These are phyloP conservation scores for Oryza australiensis DNA, from an alignment of 176 grass and related monocot species.

Conservation along the genomic window DNA sequence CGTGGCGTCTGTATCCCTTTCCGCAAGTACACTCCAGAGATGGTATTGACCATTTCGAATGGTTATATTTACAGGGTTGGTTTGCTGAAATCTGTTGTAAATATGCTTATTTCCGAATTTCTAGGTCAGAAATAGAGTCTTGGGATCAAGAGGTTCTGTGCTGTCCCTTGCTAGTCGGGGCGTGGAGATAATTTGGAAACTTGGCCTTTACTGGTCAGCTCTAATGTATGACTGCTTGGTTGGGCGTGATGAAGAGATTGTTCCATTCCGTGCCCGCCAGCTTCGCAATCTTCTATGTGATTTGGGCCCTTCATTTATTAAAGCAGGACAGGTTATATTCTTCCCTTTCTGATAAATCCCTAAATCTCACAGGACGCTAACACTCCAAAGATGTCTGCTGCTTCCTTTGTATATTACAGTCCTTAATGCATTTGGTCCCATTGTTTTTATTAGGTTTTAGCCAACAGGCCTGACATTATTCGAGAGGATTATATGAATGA, in stretches of 20 bases:
- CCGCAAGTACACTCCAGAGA: constrained; percentile 78
- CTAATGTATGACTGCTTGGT: constrained; percentile 85
- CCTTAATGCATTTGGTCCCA: constrained; percentile 4
- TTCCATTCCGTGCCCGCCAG: constrained; percentile 88
- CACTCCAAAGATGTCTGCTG: background rate
- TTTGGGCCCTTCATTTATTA: constrained; percentile 96
- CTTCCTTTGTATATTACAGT: background rate
- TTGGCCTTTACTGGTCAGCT: constrained; percentile 93
- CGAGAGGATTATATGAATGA: constrained; percentile 99
- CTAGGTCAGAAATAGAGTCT: constrained; percentile 89
- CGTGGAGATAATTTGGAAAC: constrained; percentile 86
- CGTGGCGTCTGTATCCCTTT: constrained; percentile 93
- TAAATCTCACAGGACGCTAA: background rate
- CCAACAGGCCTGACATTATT: constrained; percentile 97
- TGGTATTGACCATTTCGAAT: constrained; percentile 42
- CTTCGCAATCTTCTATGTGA: constrained; percentile 94
- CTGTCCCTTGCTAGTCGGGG: constrained; percentile 83
- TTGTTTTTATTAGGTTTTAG: constrained; percentile 70
- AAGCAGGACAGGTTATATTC: constrained; percentile 87
- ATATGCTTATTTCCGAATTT: constrained; percentile 25
- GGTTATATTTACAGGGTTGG: constrained; percentile 12
- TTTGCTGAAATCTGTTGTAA: constrained; percentile 17
- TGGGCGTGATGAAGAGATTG: constrained; percentile 90
- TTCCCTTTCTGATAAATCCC: constrained; percentile 7
- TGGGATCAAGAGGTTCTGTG: constrained; percentile 87